Percentiles rank a stretch among this genome's conserved stretches.
These are phyloP conservation scores for Pseudocercospora fuligena DNA, from an alignment of 2,329 filamentous ascomycete species.

Conservation along the genomic window DNA sequence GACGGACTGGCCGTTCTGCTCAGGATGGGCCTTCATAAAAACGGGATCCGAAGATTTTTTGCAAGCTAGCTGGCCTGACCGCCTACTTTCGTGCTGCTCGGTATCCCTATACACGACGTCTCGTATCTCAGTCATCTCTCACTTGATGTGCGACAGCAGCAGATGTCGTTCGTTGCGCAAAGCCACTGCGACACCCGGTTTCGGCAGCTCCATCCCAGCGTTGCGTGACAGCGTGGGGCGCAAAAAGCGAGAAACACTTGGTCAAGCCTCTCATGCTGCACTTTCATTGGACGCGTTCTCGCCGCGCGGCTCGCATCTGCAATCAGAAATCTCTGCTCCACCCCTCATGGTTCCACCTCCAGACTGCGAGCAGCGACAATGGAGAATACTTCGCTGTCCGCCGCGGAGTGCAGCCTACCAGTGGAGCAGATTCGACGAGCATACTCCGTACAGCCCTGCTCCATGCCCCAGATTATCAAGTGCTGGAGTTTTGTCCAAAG, in stretches of 20 bases:
- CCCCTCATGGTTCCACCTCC: conserved; percentile 14
- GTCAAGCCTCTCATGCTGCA: conserved; percentile 13
- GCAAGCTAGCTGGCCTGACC: not conserved
- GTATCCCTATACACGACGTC: not conserved
- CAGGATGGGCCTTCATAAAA: not conserved
- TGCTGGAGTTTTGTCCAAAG: not conserved
- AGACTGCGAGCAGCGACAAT: not conserved
- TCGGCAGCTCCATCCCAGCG: conserved; percentile 20
- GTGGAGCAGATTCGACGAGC: conserved; percentile 4
- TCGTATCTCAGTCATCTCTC: conserved; percentile 8
- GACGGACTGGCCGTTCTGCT: not conserved
- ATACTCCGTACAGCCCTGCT: not conserved
- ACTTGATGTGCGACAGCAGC: not conserved
- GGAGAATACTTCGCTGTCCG: conserved; percentile 12
- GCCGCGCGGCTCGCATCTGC: conserved; percentile 24
- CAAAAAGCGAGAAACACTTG: conserved; percentile 22
- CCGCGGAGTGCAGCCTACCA: conserved; percentile 17
- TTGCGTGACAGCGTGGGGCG: conserved; percentile 15
- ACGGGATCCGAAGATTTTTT: not conserved
- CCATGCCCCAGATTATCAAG: not conserved
- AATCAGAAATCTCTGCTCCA: conserved; percentile 24
- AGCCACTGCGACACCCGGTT: conserved; percentile 21
- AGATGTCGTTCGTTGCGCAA: conserved; percentile 11
- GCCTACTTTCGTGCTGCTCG: not conserved
- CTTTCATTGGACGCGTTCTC: conserved; percentile 18